Base-by-base conservation (phyloP, 805 yeast genomes). In the Ogataea haglerorum region DNA sequence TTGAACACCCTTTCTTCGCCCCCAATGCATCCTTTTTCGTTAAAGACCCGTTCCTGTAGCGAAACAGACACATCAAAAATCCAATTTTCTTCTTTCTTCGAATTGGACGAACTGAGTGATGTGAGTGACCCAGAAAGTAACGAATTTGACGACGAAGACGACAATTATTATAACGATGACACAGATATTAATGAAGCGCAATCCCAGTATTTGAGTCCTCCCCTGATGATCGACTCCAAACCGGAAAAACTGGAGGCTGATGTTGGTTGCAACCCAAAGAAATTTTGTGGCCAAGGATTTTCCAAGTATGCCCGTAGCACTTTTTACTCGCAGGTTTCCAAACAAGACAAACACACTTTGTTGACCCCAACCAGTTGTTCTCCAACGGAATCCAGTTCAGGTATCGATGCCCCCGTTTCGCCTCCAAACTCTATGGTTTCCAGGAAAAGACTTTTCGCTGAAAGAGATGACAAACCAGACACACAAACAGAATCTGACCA, bases 61-160 rank as follows among this genome's bases (percentile, higher is more conserved):
- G 43, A 35, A 22, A 30, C 21, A 13, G 42, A 40, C 22, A 14
- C 47, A 2, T 31, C 44, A 9, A 33, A 24, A 18, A 16, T 39
- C 26, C 45, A 37, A 29, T 42, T 42, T 35, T 44, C 50, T 6
- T 42, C 48, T 3, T 49, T 43, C 30, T 50, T 45, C 26, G 54
- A 50, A 30, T 24, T 50, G 17, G 54, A 43, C 18, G 54, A 50
- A 13, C 30, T 50, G 17, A 47, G 50, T 19, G 54, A 50, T 31
- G 38, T 47, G 28, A 50, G 52, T 25, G 54, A 50, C 13, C 32
- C 36, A 13, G 50, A 46, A 13, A 26, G 22, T 6, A 40, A 43
- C 27, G 47, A 30, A 0, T 45, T 37, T 10, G 47, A 36, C 2
- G 45, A 36, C 29, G 36, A 36, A 21, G 45, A 34, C 24, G 46